Evolutionary conservation across 108 stramenopile species (phyloP).

Genomic region (Pseudonitzschia pungens): DNA sequence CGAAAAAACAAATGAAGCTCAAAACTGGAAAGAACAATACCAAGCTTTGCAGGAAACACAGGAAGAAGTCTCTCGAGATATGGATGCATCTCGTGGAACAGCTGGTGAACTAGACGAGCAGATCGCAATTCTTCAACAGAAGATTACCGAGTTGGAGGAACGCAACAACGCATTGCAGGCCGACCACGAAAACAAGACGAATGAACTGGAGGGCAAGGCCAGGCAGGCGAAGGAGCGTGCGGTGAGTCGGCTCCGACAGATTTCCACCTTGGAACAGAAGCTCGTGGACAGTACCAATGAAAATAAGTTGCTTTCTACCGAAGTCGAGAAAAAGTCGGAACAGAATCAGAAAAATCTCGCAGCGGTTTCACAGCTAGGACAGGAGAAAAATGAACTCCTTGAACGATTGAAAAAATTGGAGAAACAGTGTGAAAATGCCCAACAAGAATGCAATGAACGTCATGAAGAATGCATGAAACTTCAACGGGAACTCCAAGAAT

Average conservation of each 20-base stretch:
- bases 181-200: background rate
- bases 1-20: background rate
- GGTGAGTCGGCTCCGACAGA: background rate
- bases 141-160: background rate
- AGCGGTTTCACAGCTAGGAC: background rate
- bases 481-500: background rate
- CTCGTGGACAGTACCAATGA: background rate
- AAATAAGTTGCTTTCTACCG: background rate
- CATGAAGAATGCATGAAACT: background rate
- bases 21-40: constrained; percentile 4
- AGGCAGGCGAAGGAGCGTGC: background rate
- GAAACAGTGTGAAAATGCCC: background rate
- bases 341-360: background rate
- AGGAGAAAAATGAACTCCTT: background rate
- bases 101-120: background rate
- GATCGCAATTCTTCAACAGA: background rate
- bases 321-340: background rate
- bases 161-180: background rate
- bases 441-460: background rate
- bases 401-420: background rate
- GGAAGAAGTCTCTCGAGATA: background rate
- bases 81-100: background rate
- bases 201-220: background rate
- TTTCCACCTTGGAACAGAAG: background rate
- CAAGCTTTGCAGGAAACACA: background rate